Percentiles rank a stretch among this genome's conserved stretches.
Evolutionary conservation across 2,329 filamentous ascomycete genomes (phyloP).

Genomic region (Dothistroma septosporum): DNA sequence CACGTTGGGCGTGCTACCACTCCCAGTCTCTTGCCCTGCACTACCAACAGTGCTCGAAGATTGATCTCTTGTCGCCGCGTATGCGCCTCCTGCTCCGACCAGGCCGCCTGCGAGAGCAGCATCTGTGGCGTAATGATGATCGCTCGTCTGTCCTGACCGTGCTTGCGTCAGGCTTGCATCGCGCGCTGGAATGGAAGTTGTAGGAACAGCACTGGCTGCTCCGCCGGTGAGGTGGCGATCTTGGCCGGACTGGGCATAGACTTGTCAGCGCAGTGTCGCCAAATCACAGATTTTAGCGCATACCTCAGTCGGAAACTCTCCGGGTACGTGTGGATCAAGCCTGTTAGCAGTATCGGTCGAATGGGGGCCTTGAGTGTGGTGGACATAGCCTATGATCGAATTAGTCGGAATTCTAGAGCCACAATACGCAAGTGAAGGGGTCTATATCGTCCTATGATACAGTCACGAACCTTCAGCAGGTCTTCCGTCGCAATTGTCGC

Average conservation of each 20-base stretch:
- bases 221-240: slow-evolving; percentile 5
- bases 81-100: slow-evolving; percentile 28
- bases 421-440: not conserved
- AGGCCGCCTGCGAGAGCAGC: slow-evolving; percentile 32
- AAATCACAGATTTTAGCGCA: not conserved
- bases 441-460: not conserved
- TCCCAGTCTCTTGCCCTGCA: not conserved
- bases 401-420: not conserved
- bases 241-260: slow-evolving; percentile 6
- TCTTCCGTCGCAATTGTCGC: not conserved
- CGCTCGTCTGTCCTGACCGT: slow-evolving; percentile 1
- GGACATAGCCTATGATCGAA: slow-evolving; percentile 13
- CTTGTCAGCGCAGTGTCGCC: not conserved
- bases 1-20: not conserved
- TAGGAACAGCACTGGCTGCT: not conserved
- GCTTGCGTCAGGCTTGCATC: not conserved
- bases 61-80: slow-evolving; percentile 9
- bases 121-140: slow-evolving; percentile 32
- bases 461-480: not conserved
- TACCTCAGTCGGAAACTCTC: slow-evolving; percentile 29
- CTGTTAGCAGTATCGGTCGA: slow-evolving; percentile 23
- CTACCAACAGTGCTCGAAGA: not conserved
- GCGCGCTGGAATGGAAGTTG: not conserved
- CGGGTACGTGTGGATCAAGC: slow-evolving; percentile 37
- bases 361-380: slow-evolving; percentile 27